These are phyloP conservation scores for Talaromyces adpressus DNA, from an alignment of 495 filamentous ascomycete species.

Conservation along the genomic window DNA sequence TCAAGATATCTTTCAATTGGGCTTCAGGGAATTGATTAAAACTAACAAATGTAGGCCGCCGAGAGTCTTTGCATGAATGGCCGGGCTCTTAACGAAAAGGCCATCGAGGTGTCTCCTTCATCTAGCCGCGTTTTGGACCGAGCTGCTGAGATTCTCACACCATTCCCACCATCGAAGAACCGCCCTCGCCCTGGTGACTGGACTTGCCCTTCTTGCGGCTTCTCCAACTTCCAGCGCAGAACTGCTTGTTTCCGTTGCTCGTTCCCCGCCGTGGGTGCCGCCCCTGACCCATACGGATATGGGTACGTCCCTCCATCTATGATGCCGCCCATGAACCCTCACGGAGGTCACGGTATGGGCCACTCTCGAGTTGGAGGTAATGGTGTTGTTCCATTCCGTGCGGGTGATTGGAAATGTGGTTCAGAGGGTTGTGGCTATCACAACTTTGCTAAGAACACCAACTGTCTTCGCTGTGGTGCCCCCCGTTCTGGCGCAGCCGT, in stretches of 20 bases:
- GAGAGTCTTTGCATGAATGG: conserved; percentile 99
- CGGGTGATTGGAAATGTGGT: conserved; percentile 98
- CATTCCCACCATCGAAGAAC: conserved; percentile 98
- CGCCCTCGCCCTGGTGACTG: conserved; percentile 94
- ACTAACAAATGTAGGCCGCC: conserved; percentile 55
- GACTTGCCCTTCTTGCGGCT: conserved; percentile 90
- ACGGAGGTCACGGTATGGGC: conserved; percentile 65
- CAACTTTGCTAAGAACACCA: conserved; percentile 99
- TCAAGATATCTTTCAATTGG: conserved; percentile 1
- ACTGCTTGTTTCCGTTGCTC: conserved; percentile 99
- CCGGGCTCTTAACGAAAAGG: conserved; percentile 94
- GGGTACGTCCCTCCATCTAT: conserved; percentile 71
- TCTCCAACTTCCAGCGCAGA: conserved; percentile 87
- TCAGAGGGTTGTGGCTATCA: conserved; percentile 97
- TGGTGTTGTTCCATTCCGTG: conserved; percentile 91
- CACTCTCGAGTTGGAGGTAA: conserved; percentile 67
- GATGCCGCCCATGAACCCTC: conserved; percentile 78
- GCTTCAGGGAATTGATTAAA: background rate
- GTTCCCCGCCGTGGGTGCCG: conserved; percentile 82
- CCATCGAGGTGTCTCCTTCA: conserved; percentile 94
- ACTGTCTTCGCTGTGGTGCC: conserved; percentile 91
- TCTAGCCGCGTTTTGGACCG: conserved; percentile 93
- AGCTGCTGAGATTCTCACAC: conserved; percentile 88
- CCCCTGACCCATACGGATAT: conserved; percentile 70
- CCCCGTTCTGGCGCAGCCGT: conserved; percentile 89